Base-by-base conservation (phyloP, 441 rosid genomes). In the Populus trichocarpa region DNA sequence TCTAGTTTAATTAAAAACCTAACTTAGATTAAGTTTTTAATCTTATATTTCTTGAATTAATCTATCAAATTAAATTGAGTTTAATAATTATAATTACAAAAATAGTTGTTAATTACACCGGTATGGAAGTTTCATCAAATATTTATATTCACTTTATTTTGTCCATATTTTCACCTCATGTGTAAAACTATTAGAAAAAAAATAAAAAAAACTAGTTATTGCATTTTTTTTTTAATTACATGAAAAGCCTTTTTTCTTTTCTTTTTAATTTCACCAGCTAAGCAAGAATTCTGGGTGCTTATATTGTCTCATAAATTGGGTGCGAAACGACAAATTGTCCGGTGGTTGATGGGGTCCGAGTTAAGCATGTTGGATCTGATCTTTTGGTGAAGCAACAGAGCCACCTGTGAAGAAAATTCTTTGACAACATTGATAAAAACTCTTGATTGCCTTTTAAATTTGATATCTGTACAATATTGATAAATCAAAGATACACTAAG, bases 281-380 rank as follows among this genome's bases (percentile, higher is more conserved):
- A 4, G 57, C 57, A 1, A 46, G 18, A 14, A 14, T 14, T 46
- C 57, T 36, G 32, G 16, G 59, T 77, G 79, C 63, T 70, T 61
- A 12, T 59, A 63, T 38, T 77, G 79, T 77, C 70, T 57, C 79
- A 70, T 70, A 35, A 25, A 63, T 46, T 59, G 79, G 79, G 61
- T 38, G 63, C 79, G 71, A 70, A 61, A 40, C 14, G 38, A 70
- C 69, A 70, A 20, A 26, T 6, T 61, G 68, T 40, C 12, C 23
- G 36, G 68, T 63, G 63, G 61, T 69, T 26, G 18, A 35, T 61
- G 79, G 13, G 35, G 61, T 53, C 36, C 35, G 42, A 25, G 71
- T 61, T 69, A 69, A 76, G 75, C 74, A 63, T 77, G 79, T 40
- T 70, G 57, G 20, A 46, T 14, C 20, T 46, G 57, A 18, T 69